Base-by-base conservation (phyloP, 257 asterid genomes). In the Coffea eugenioides region DNA sequence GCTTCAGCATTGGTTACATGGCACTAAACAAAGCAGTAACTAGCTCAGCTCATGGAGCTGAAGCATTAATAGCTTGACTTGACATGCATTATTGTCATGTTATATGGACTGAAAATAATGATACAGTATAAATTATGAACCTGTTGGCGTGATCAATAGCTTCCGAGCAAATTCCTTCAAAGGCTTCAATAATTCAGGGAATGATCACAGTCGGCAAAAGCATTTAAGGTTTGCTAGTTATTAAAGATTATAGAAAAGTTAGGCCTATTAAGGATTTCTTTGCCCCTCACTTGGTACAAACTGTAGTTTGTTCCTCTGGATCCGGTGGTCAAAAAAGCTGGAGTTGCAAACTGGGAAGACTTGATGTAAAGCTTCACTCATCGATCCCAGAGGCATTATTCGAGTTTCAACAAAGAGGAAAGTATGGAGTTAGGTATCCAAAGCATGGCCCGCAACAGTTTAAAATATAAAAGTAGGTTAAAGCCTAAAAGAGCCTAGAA, bases 371-470 rank as follows among this genome's bases (percentile, higher is more conserved):
- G 41, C 41, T 9, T 64, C 68, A 62, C 41, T 64, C 25, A 4
- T 5, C 6, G 1, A 64, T 25, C 41, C 27, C 69, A 64, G 69
- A 16, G 10, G 64, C 67, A 52, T 23, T 51, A 34, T 74, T 68
- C 72, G 39, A 74, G 54, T 31, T 74, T 16, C 43, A 39, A 27
- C 16, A 18, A 31, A 59, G 20, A 52, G 65, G 52, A 54, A 64
- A 31, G 0, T 45, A 12, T 23, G 49, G 46, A 6, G 3, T 39
- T 39, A 2, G 43, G 43, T 39, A n/a, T 21, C 67, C 64, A 74
- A 34, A 56, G n/a, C 27, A 36, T 43, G 78, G 36, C 71, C 79
- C 71, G 69, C 79, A 75, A 34, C 46, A 59, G 52, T 8, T 43
- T 20, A 21, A 7, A 70, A 18, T 18, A 2, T 71, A 46, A 71